These are phyloP conservation scores for Globisporangium apiculatum DNA, from an alignment of 352 stramenopile genomes.

Conservation along the genomic window DNA sequence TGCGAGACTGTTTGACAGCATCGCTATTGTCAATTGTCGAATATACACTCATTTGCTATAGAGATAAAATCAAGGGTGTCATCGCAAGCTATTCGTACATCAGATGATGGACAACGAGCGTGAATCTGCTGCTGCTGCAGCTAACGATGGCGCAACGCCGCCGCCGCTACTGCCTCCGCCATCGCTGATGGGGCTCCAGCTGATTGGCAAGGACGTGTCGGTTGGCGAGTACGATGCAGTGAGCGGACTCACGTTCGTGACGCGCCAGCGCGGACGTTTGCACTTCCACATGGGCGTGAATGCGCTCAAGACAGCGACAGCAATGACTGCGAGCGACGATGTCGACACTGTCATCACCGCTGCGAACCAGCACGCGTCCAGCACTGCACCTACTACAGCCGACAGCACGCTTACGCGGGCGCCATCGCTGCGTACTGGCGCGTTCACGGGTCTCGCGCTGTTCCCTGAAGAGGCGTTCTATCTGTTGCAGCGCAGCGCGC, in stretches of 20 bases:
- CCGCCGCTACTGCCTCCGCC: background rate
- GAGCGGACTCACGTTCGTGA: slow-evolving; percentile 60
- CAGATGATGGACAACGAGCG: too few species aligned
- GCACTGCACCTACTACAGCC: background rate
- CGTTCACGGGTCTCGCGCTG: slow-evolving; percentile 51
- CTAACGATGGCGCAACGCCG: background rate
- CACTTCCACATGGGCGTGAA: slow-evolving; percentile 71
- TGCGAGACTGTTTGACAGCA: too few species aligned
- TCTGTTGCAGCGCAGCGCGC: slow-evolving; percentile 41
- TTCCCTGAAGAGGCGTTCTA: slow-evolving; percentile 68
- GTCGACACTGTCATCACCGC: too few species aligned
- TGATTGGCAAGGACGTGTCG: slow-evolving; percentile 35
- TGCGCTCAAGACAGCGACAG: slow-evolving; percentile 20
- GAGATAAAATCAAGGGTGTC: background rate
- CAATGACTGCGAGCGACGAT: background rate
- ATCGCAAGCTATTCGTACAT: too few species aligned
- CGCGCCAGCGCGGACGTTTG: slow-evolving; percentile 57
- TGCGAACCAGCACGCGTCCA: background rate
- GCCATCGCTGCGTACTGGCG: slow-evolving; percentile 21
- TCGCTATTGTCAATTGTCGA: too few species aligned
- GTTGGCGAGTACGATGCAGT: slow-evolving; percentile 48
- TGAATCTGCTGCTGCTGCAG: too few species aligned
- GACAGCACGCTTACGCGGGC: background rate
- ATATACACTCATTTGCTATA: background rate
- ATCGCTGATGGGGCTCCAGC: background rate